Evolutionary conservation across 345 rosid species (phyloP).

Genomic region (Populus tremula): DNA sequence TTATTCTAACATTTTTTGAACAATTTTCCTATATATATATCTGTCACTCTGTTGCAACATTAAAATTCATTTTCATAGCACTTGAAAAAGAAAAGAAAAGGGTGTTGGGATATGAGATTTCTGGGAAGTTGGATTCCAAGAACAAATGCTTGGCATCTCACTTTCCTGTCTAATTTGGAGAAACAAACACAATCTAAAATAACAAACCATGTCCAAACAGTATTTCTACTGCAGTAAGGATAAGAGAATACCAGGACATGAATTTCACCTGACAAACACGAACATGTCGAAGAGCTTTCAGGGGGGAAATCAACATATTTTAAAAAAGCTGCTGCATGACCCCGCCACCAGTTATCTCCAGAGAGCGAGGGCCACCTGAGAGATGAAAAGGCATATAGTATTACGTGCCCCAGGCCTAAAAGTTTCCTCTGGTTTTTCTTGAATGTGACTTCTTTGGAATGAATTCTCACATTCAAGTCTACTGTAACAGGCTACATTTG

Average conservation of each 20-base stretch:
- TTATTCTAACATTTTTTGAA: too few relatives aligned
- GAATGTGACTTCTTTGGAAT: too few relatives aligned
- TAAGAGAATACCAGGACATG: neutral
- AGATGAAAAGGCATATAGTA: constrained; percentile 12
- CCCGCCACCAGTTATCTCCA: constrained; percentile 97
- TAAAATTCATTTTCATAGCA: neutral
- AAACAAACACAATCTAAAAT: neutral
- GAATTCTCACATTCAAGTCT: too few relatives aligned
- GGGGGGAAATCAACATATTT: constrained; percentile 59
- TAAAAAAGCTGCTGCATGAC: constrained; percentile 90
- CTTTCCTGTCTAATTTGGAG: neutral
- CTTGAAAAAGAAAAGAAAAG: neutral
- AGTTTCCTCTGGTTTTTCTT: too few relatives aligned
- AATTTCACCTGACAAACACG: constrained; percentile 67
- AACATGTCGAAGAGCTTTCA: constrained; percentile 60
- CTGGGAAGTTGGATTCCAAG: neutral
- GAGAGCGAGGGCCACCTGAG: constrained; percentile 67
- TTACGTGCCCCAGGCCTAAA: neutral
- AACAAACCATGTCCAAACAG: neutral
- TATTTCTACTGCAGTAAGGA: neutral
- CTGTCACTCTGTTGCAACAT: too few relatives aligned
- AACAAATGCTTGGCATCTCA: neutral
- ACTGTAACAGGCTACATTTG: too few relatives aligned
- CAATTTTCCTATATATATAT: too few relatives aligned
- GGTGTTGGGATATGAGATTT: neutral